A percentile compares a stretch with the other conserved stretches of the same genome.
Evolutionary conservation across 2,329 filamentous ascomycete genomes (phyloP).

Genomic region (Paecilomyces niveus): DNA sequence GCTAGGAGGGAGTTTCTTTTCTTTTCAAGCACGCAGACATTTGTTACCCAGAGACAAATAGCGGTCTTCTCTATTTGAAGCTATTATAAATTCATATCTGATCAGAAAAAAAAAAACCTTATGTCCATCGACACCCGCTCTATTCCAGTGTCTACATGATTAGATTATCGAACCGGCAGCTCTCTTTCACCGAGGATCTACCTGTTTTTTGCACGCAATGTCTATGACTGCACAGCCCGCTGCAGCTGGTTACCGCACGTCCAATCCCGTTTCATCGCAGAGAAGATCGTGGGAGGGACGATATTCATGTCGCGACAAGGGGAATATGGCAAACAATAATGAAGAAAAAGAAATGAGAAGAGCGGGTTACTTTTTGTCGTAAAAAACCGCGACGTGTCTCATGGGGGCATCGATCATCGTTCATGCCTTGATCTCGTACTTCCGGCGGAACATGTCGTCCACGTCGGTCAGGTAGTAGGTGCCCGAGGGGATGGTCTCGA

Average conservation of each 20-base stretch:
- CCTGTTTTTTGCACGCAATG: not conserved
- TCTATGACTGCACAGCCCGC: not conserved
- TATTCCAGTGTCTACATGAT: not conserved
- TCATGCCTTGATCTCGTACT: slow-evolving; percentile 69
- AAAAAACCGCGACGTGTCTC: slow-evolving; percentile 1
- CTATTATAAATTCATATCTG: not conserved
- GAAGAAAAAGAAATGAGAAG: slow-evolving; percentile 6
- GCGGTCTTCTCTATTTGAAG: not conserved
- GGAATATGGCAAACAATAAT: slow-evolving; percentile 8
- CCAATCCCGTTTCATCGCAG: not conserved
- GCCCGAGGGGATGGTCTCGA: slow-evolving; percentile 58
- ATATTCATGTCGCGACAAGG: not conserved
- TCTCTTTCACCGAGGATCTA: not conserved
- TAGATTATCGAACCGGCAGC: not conserved
- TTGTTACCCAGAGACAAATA: not conserved
- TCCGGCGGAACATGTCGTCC: slow-evolving; percentile 79
- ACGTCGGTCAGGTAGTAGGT: slow-evolving; percentile 75
- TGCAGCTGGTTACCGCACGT: not conserved
- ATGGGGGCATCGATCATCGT: slow-evolving; percentile 9
- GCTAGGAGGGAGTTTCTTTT: no score
- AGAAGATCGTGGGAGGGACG: not conserved
- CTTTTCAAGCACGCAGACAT: not conserved
- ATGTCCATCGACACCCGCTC: not conserved
- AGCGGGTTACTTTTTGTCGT: not conserved
- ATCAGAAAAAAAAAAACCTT: not conserved